phyloP scores from a whole-genome alignment of 257 asterid species.

The Striga asiatica region DNA sequence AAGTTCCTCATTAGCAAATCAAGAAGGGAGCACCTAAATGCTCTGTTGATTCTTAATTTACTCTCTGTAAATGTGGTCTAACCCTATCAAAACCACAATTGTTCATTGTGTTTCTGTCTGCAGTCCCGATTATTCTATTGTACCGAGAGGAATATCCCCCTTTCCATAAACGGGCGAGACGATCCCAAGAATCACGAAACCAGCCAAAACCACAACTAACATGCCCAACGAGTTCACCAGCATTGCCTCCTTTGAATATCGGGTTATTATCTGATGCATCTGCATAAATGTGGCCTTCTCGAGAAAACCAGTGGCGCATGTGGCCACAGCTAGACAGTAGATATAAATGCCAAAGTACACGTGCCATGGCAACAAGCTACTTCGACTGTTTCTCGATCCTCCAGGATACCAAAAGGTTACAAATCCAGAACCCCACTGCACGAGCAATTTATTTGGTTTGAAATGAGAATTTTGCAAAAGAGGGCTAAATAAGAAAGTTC shows the following conservation, averaged over 20 bases:
- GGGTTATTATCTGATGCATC: slow-evolving; percentile 48
- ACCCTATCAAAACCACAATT: background rate
- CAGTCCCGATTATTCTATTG: background rate
- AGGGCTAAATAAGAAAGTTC: background rate
- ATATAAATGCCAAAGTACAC: slow-evolving; percentile 56
- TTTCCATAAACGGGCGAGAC: slow-evolving; percentile 51
- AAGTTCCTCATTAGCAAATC: background rate
- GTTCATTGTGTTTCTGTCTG: background rate
- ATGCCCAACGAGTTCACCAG: slow-evolving; percentile 62
- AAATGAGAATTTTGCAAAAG: background rate
- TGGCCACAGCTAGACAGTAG: slow-evolving; percentile 62
- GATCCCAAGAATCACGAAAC: slow-evolving; percentile 76
- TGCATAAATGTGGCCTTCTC: slow-evolving; percentile 89
- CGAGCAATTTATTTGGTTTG: background rate
- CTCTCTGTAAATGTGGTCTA: background rate
- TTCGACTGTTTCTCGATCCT: slow-evolving; percentile 60
- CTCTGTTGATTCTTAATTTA: background rate
- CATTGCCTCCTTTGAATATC: slow-evolving; percentile 76
- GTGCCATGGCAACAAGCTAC: slow-evolving; percentile 64
- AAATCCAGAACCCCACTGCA: slow-evolving; percentile 72
- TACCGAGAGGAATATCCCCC: slow-evolving; percentile 31
- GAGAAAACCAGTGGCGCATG: slow-evolving; percentile 74
- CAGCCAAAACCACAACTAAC: slow-evolving; percentile 60
- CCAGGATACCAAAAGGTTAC: slow-evolving; percentile 81
- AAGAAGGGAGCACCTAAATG: background rate